These are phyloP conservation scores for Cercospora sojina DNA, from an alignment of 2,329 filamentous ascomycete species.

Conservation along the genomic window DNA sequence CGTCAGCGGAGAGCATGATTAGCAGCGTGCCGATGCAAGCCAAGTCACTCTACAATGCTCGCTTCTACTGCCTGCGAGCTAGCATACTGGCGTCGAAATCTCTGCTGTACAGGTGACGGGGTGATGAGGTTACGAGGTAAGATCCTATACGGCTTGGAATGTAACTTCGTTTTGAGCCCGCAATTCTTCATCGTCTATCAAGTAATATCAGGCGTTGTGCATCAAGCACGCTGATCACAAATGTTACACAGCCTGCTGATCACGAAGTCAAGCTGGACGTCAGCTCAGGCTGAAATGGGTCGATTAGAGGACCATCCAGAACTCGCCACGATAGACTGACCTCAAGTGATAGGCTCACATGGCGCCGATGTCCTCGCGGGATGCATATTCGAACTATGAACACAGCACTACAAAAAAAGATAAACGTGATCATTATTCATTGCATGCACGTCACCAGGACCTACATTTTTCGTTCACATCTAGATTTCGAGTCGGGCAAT, in stretches of 20 bases:
- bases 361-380: not conserved
- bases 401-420: not conserved
- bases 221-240: not conserved
- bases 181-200: not conserved
- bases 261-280: not conserved
- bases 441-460: not conserved
- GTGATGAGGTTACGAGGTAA: not conserved
- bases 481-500: not conserved
- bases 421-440: not conserved
- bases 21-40: not conserved
- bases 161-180: not conserved
- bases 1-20: not conserved
- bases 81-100: not conserved
- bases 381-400: not conserved
- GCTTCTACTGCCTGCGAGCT: not conserved
- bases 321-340: not conserved
- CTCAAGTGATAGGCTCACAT: not conserved
- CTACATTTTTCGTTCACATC: not conserved
- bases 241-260: not conserved
- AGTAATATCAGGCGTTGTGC: not conserved
- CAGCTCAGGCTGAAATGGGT: not conserved
- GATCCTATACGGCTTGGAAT: too few species aligned
- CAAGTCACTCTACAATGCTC: not conserved
- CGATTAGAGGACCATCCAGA: not conserved
- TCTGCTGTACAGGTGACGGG: not conserved